Evolutionary conservation across 1,284 basidiomycete species (phyloP).

Genomic region (Malassezia brasiliensis): DNA sequence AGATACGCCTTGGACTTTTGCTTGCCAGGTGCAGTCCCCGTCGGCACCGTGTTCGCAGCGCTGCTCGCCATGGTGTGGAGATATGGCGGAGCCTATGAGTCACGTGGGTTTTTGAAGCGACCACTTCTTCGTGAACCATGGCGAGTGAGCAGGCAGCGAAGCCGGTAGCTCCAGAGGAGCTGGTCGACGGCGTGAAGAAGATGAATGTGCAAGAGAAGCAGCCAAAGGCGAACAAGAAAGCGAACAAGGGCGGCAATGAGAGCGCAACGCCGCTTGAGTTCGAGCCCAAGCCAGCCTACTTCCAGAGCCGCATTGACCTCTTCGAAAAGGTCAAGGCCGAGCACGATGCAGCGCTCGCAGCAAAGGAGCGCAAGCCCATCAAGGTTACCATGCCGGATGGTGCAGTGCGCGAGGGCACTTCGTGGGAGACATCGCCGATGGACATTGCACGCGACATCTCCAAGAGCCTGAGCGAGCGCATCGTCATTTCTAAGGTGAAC

Average conservation of each 20-base stretch:
- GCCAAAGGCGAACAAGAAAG: slow-evolving; percentile 10
- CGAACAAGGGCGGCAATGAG: slow-evolving; percentile 1
- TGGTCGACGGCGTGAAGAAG: slow-evolving; percentile 9
- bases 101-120: neutral
- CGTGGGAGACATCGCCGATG: slow-evolving; percentile 96
- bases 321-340: slow-evolving; percentile 82
- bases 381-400: slow-evolving; percentile 80
- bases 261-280: slow-evolving; percentile 43
- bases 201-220: slow-evolving; percentile 11
- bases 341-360: slow-evolving; percentile 66
- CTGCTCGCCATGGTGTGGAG: slow-evolving; percentile 16
- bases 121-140: slow-evolving; percentile 6
- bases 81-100: neutral
- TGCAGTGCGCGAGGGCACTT: slow-evolving; percentile 66
- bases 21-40: slow-evolving; percentile 8
- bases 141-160: slow-evolving; percentile 5
- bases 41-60: neutral
- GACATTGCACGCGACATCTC: slow-evolving; percentile 78
- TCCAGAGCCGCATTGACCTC: slow-evolving; percentile 78
- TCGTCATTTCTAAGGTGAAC: slow-evolving; percentile 91
- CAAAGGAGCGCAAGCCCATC: slow-evolving; percentile 78
- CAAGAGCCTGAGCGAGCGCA: slow-evolving; percentile 74
- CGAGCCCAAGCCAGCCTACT: slow-evolving; percentile 72
- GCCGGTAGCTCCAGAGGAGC: slow-evolving; percentile 10
- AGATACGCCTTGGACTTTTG: slow-evolving; percentile 44